These are phyloP conservation scores for Spergularia marina DNA, from an alignment of 148 eudicot genomes.

Conservation along the genomic window DNA sequence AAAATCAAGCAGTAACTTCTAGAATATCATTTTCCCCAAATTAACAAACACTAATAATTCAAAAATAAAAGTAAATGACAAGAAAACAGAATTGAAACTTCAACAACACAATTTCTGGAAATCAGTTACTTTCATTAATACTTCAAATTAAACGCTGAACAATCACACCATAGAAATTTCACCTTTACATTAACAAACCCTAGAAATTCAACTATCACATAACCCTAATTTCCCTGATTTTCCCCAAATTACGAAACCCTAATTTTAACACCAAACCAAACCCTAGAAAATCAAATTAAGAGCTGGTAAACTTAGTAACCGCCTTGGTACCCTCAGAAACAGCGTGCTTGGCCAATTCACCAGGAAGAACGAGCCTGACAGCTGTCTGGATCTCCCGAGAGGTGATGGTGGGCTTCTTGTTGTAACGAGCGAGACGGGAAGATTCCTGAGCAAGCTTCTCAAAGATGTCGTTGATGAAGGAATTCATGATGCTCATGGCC, in stretches of 20 bases:
- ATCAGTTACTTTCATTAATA: no score
- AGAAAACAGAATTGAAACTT: no score
- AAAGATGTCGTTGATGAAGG: constrained; percentile 50
- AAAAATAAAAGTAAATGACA: no score
- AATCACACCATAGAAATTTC: no score
- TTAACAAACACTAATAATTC: no score
- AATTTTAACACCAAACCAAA: neutral
- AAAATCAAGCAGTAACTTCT: no score
- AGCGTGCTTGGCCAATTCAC: constrained; percentile 45
- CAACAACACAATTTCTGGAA: no score
- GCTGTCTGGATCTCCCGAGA: constrained; percentile 48
- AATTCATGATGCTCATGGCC: constrained; percentile 59
- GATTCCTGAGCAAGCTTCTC: constrained; percentile 51
- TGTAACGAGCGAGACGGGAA: constrained; percentile 36
- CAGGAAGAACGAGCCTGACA: constrained; percentile 42
- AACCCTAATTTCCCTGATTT: no score
- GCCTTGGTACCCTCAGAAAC: constrained; percentile 49
- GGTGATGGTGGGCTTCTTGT: constrained; percentile 46
- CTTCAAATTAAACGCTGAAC: no score
- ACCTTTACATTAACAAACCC: no score
- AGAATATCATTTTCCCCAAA: no score
- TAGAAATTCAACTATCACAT: no score
- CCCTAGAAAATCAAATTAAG: neutral
- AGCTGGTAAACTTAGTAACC: constrained; percentile 41
- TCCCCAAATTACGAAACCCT: neutral